These are phyloP conservation scores for Beauveria rudraprayagi DNA, from an alignment of 2,329 filamentous ascomycete genomes.

Conservation along the genomic window DNA sequence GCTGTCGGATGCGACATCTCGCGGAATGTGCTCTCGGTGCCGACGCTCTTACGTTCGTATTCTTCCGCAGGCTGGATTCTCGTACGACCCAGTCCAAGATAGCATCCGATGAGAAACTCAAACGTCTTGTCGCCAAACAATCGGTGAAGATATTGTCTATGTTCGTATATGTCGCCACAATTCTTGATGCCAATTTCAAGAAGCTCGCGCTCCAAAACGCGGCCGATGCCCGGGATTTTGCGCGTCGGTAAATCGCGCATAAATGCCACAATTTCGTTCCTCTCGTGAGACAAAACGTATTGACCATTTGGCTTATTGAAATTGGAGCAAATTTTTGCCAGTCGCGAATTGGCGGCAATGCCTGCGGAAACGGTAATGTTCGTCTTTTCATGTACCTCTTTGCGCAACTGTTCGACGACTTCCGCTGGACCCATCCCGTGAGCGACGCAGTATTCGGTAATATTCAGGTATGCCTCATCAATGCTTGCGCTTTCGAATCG, in stretches of 20 bases:
- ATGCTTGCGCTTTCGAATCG: slow-evolving; percentile 90
- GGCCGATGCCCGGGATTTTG: slow-evolving; percentile 91
- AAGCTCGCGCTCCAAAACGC: slow-evolving; percentile 87
- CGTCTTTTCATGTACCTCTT: slow-evolving; percentile 65
- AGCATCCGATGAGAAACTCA: slow-evolving; percentile 74
- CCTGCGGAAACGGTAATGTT: slow-evolving; percentile 88
- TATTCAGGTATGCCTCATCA: slow-evolving; percentile 93
- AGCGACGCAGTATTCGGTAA: slow-evolving; percentile 73
- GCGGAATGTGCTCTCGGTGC: slow-evolving; percentile 84
- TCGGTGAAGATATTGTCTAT: slow-evolving; percentile 63
- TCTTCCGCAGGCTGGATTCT: slow-evolving; percentile 79
- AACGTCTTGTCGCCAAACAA: slow-evolving; percentile 91
- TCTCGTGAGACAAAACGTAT: slow-evolving; percentile 65
- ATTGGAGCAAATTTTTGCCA: slow-evolving; percentile 94
- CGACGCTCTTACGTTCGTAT: slow-evolving; percentile 86
- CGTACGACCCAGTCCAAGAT: slow-evolving; percentile 81
- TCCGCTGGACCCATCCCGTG: slow-evolving; percentile 63
- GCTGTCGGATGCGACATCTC: slow-evolving; percentile 64
- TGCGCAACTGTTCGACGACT: slow-evolving; percentile 68
- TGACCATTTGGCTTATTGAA: slow-evolving; percentile 96
- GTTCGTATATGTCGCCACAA: slow-evolving; percentile 76
- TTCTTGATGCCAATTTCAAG: slow-evolving; percentile 80
- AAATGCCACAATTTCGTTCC: slow-evolving; percentile 70
- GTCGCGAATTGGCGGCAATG: slow-evolving; percentile 84
- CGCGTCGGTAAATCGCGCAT: slow-evolving; percentile 77